Base-by-base conservation (phyloP, 257 asterid species). In the Petunia secreta region DNA sequence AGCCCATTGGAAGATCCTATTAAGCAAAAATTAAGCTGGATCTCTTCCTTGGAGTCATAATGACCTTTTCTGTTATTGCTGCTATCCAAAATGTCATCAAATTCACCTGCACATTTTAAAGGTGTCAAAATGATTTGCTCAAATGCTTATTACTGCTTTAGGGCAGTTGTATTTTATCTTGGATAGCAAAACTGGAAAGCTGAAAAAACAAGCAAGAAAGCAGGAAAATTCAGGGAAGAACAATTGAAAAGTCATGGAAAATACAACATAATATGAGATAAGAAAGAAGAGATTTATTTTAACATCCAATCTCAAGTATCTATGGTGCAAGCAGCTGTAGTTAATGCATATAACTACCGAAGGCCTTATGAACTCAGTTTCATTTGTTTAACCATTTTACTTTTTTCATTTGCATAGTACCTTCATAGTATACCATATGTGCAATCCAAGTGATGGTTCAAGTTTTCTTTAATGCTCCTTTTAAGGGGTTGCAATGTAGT, bases 61-160 rank as follows among this genome's bases (percentile, higher is more conserved):
- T 80, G 11, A 13, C 78, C 78, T 50, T 11, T 76, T 80, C 80
- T 78, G 66, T 79, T 50, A 75, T 75, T 91, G 78, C 85, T 88
- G 81, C 82, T 79, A 69, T 82, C 91, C 84, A 94, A 84, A 77
- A 93, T 89, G 80, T 93, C 98, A 83, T 94, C 98, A 87, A 93
- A 93, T 87, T 94, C 98, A 85, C 98, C 98, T 94, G 91, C 82
- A 68, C 52, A 81, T 80, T 67, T 71, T 52, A 79, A 83, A 81
- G 50, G 53, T 78, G 36, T 50, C 78, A 73, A 50, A 50, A 73
- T 11, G 78, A 38, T 50, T 71, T 73, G 78, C 78, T 73, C 46
- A 36, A 11, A 50, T 46, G 59, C 43, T 25, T 46, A 48, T 48
- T 69, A 46, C 77, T 46, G 59, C 57, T 69, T 9, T 25, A 34